Base-by-base conservation (phyloP, 352 stramenopile genomes). In the Blastocystis sp. region DNA sequence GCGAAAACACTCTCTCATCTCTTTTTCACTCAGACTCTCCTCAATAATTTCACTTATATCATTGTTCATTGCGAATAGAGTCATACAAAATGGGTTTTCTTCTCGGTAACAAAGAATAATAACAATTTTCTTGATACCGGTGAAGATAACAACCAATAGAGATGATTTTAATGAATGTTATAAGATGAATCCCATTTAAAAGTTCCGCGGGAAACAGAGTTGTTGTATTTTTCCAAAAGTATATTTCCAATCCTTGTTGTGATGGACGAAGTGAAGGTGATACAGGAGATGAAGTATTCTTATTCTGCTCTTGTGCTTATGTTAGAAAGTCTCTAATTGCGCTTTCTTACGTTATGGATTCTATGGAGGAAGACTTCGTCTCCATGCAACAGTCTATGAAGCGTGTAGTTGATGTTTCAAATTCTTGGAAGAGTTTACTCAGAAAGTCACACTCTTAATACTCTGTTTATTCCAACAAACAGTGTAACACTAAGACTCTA, bases 1-100 rank as follows among this genome's bases (percentile, higher is more conserved):
- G 20, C 50, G 54, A 26, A 85, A 85, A 53, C 39, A 66, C 73
- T 85, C 73, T 16, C 73, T 24, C 26, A 85, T 66, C 26, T 85
- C 73, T 50, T 55, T 18, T 26, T 85, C 47, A 34, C 53, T 69
- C 43, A 66, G n/a, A 16, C 20, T 26, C 47, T 85, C 73, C 9
- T 50, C 56, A 69, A 45, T 20, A 7, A 24, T 2, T 47, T 85
- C 73, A 53, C 34, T 24, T 3, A 34, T 47, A 65, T 59, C 26
- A 0, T 66, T 7, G 13, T 66, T 34, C 59, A 11, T 66, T 16
- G 30, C 13, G 24, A 39, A 66, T 16, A 1, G 6, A 66, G 59
- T 39, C 6, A 66, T 39, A 66, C 13, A 66, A 39, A 34, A 16
- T 0, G 6, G 30, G 0, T 34, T 34, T 34, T 34, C 30, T 34